Base-by-base conservation (phyloP, 345 rosid species). In the Eutrema heterophyllum region DNA sequence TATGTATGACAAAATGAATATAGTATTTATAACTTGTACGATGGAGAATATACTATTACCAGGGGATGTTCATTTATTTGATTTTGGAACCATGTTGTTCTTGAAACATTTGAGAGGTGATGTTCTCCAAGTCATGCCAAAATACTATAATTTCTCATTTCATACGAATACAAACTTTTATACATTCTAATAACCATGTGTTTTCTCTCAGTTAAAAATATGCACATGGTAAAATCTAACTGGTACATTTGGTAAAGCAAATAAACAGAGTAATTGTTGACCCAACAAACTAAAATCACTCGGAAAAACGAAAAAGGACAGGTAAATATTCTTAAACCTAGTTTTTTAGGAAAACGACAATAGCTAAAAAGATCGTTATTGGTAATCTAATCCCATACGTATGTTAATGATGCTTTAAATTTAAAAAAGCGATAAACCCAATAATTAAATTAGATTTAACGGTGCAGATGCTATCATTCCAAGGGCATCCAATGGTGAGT, bases 41-140 rank as follows among this genome's bases (percentile, higher is more conserved):
- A 52, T 27, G 18, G 55, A 49, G 71, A 70, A 77, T 71, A 77
- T 45, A 55, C 62, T 30, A 57, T 48, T 21, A 39, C 48, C 0
- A 46, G 45, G 6, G 38, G 63, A 71, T 21, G 61, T 56, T 46
- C 76, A 77, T 77, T 77, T 46, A 77, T 64, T 70, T 77, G 38
- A 29, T 77, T 77, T 77, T 77, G 80, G 80, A 77, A 38, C 9
- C 55, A 54, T 77, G 80, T 70, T 75, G 79, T 75, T 74, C 53
- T 48, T 49, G 36, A 48, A 74, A 74, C 59, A 58, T 26, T 58
- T 60, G 51, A 59, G 68, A 51, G 4, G 46, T 50, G 68, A 33
- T 70, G 54, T 63, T 70, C 48, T 76, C 48, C 60, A 26, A 69
- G 65, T 69, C 32, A 45, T 70, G 75, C 53, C 80, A 76, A 76